Evolutionary conservation across 1,284 basidiomycete species (phyloP).

Genomic region (Apiotrichum akiyoshidainum): DNA sequence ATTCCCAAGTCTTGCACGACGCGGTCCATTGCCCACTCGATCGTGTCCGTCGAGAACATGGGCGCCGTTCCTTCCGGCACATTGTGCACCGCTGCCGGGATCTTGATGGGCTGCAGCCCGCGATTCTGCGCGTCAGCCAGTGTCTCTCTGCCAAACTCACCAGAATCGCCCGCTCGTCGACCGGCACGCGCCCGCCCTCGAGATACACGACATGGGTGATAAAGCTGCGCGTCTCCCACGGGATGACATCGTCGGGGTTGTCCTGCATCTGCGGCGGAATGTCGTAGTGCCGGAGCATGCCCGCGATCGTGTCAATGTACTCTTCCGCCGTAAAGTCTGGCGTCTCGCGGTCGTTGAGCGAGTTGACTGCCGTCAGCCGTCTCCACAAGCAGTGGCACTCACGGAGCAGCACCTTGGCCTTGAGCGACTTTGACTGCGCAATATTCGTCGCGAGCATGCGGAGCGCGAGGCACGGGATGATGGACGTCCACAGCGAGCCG

Average conservation of each 20-base stretch:
- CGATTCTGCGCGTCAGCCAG: slow-evolving; percentile 23
- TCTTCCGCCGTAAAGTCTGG: slow-evolving; percentile 76
- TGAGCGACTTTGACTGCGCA: slow-evolving; percentile 66
- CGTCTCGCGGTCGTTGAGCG: slow-evolving; percentile 86
- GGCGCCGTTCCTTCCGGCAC: slow-evolving; percentile 22
- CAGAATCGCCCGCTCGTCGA: slow-evolving; percentile 62
- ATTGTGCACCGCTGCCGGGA: slow-evolving; percentile 29
- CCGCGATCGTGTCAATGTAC: slow-evolving; percentile 74
- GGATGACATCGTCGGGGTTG: slow-evolving; percentile 66
- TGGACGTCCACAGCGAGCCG: slow-evolving; percentile 89
- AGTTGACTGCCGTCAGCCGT: slow-evolving; percentile 67
- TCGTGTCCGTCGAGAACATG: slow-evolving; percentile 37
- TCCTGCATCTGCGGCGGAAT: slow-evolving; percentile 53
- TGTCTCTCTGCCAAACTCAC: slow-evolving; percentile 53
- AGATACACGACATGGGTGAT: slow-evolving; percentile 81
- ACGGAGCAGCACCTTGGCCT: slow-evolving; percentile 81
- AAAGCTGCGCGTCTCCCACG: slow-evolving; percentile 37
- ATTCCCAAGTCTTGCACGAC: slow-evolving; percentile 15
- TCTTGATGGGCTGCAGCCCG: slow-evolving; percentile 36
- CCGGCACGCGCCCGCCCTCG: slow-evolving; percentile 59
- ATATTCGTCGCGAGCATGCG: slow-evolving; percentile 77
- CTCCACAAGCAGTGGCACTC: slow-evolving; percentile 34
- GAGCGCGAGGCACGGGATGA: slow-evolving; percentile 85
- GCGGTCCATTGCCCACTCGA: slow-evolving; percentile 44
- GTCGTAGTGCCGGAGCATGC: slow-evolving; percentile 63